Evolutionary conservation across 176 grass and related monocot species (phyloP).

Genomic region (Hordeum vulgare): MorexV3_pseudomolecules_assembly NC_058522.1:356715657-356716156

Average conservation of each 20-base stretch:
- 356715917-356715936: constrained; percentile 44
- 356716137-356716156: background rate
- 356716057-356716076: background rate
- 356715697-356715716: background rate
- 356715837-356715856: constrained; percentile 94
- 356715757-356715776: background rate
- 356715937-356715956: background rate
- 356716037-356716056: background rate
- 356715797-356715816: constrained; percentile 1
- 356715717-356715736: background rate
- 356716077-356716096: background rate
- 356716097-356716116: background rate
- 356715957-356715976: background rate
- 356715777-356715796: background rate
- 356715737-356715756: background rate
- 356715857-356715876: constrained; percentile 90
- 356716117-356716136: background rate
- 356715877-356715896: constrained; percentile 95
- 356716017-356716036: background rate
- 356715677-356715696: background rate
- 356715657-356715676: background rate
- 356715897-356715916: constrained; percentile 85
- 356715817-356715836: constrained; percentile 73
- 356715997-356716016: background rate
- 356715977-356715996: background rate